A percentile compares a stretch with the other conserved stretches of the same genome.
phyloP scores from a whole-genome alignment of 164 flowering plant genomes.

The Piper betle region DNA sequence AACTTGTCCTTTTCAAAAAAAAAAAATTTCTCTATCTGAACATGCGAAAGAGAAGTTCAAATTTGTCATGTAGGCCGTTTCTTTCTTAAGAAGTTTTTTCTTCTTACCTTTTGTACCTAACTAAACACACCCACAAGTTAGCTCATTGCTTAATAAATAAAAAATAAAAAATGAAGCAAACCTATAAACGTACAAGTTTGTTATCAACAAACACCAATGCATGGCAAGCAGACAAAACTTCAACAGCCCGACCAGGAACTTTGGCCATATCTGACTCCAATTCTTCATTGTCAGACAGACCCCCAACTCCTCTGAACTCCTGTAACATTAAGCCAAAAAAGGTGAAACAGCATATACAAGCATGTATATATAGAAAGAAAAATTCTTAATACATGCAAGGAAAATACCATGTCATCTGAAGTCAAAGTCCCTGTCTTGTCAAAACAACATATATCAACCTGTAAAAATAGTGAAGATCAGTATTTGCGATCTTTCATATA shows the following conservation, averaged over 20 bases:
- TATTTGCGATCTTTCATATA: neutral
- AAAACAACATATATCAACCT: constrained; percentile 98
- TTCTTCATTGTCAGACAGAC: constrained; percentile 33
- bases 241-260: constrained; percentile 56
- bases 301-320: constrained; percentile 93
- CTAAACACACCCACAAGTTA: too few species aligned
- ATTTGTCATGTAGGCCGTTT: too few species aligned
- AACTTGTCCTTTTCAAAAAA: too few species aligned
- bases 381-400: neutral
- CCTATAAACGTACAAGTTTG: constrained; percentile 51
- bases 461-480: constrained; percentile 10
- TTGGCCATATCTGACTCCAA: constrained; percentile 63
- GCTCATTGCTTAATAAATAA: too few species aligned
- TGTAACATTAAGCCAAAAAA: constrained; percentile 10
- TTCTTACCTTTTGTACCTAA: too few species aligned
- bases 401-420: constrained; percentile 95
- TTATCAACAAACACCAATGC: constrained; percentile 96
- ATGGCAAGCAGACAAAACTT: constrained; percentile 92
- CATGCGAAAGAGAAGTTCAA: too few species aligned
- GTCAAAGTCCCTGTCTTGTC: constrained; percentile 98
- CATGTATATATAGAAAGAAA: neutral
- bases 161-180: too few species aligned
- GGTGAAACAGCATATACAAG: neutral
- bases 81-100: too few species aligned
- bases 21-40: too few species aligned